Evolutionary conservation across 352 stramenopile genomes (phyloP), one percentile per base, ranked within the genome.

Genomic region (Aphanomyces invadans): DNA sequence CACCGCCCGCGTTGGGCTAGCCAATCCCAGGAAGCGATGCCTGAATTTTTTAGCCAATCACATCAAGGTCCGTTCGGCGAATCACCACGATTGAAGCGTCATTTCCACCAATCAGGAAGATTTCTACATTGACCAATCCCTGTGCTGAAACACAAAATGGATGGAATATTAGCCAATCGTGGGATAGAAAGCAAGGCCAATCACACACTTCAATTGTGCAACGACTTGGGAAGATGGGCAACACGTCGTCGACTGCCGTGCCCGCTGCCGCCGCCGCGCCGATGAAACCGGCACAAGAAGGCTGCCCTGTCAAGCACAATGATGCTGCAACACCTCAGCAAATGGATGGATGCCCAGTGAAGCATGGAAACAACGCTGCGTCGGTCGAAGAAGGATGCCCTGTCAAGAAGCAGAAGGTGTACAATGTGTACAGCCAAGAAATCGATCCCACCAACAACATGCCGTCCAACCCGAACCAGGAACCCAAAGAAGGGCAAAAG

Each of bases 361-460:
- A 88, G 57, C 79, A 89, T 51, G 72, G 83, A 25, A 28, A 19
- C 29, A 61, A 68, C 11, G 65, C 71, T 19, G 66, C 70, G 25
- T 21, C 55, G 28, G 74, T 76, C n/a, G 55, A 38, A n/a, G 71
- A 62, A 55, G 83, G 80, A 31, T 95, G 87, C 38, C 83, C 87
- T 0, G 81, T 94, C 56, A 54, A 62, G 17, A 60, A 65, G 38
- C 32, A 25, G 2, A 85, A 92, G 66, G 76, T 94, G 52, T 99
- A 98, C 85, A 98, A 99, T 75, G 96, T 99, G 25, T 99, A 99
- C 77, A 92, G 89, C 55, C 90, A 98, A 76, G 91, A 81, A 57
- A 92, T 98, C 31, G 94, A 99, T 80, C 95, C 96, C 36, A 98
- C 81, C 28, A 99, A 99, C 77, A 97, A 98, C 76, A 99, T 99